These are phyloP conservation scores for Fraxinus greggii DNA, from an alignment of 305 asterid species.

Conservation along the genomic window DNA sequence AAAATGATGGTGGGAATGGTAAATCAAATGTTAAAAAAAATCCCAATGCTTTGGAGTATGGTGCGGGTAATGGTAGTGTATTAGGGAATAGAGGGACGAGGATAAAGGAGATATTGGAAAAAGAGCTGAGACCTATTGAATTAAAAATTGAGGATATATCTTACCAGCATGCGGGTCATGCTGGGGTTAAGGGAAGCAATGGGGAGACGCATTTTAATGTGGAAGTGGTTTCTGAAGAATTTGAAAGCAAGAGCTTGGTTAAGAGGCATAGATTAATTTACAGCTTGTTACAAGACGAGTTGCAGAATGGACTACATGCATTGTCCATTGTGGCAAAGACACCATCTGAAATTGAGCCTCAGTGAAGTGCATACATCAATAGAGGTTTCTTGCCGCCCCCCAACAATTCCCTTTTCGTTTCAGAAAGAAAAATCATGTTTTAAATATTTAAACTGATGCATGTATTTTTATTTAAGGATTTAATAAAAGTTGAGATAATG, in stretches of 20 bases:
- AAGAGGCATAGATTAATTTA: slow-evolving; percentile 77
- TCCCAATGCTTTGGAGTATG: slow-evolving; percentile 1
- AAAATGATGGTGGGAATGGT: slow-evolving; percentile 31
- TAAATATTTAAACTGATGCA: slow-evolving; percentile 13
- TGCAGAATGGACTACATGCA: slow-evolving; percentile 76
- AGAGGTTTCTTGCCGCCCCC: slow-evolving; percentile 25
- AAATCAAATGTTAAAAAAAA: slow-evolving; percentile 24
- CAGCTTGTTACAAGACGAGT: slow-evolving; percentile 64
- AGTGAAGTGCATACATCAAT: slow-evolving; percentile 25
- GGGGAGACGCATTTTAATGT: slow-evolving; percentile 80
- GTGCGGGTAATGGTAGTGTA: slow-evolving; percentile 26
- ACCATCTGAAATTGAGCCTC: slow-evolving; percentile 56
- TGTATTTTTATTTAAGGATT: not conserved
- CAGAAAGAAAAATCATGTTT: slow-evolving; percentile 14
- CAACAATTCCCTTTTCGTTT: not conserved
- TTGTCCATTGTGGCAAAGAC: slow-evolving; percentile 74
- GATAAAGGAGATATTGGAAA: slow-evolving; percentile 52
- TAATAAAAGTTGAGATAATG: slow-evolving; percentile 7
- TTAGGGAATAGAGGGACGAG: slow-evolving; percentile 62
- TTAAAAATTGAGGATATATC: slow-evolving; percentile 69
- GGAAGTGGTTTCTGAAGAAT: slow-evolving; percentile 59
- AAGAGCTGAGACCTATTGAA: slow-evolving; percentile 49
- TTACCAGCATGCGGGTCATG: slow-evolving; percentile 78
- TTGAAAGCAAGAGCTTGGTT: slow-evolving; percentile 72
- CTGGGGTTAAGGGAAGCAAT: slow-evolving; percentile 61